Evolutionary conservation across 2,329 filamentous ascomycete species (phyloP), one percentile per base, ranked within the genome.

Genomic region (Bipolaris oryzae): DNA sequence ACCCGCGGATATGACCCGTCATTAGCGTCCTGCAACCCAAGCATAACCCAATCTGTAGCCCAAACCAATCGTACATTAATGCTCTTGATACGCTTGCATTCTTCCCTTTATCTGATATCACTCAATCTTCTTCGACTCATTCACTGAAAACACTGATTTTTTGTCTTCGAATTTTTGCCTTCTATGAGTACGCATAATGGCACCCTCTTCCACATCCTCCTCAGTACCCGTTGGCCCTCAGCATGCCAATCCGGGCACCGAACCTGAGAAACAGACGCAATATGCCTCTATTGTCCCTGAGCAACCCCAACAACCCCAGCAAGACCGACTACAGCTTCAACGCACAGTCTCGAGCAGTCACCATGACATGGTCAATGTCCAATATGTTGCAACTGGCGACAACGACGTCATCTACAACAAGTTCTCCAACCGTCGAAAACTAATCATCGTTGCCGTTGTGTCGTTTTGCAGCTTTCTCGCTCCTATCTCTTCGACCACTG

Each of bases 401-500:
- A 46, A 80, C 51, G 82, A 84, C 34, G 81, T 82, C 42, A 76
- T 85, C 58, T 94, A 92, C 77, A 82, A 88, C 66, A 82, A 82
- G 16, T 82, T 92, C 58, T 82, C 87, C 0, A 75, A 77, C 3
- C 76, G 78, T 15, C 84, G 87, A 38, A 95, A 94, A 74, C 71
- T 81, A 2, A 68, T 86, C 58, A 89, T 94, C 50, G 87, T 92
- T 15, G 78, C 80, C 9, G 82, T 92, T 5, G 77, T 93, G 50
- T 88, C 89, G 0, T 90, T 88, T 70, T 92, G 89, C 76, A 86
- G 88, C 23, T 91, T 94, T 61, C 79, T 94, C 42, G 87, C 90
- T 1, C 91, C 91, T 0, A 84, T 91, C 21, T 89, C 87, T 2
- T 90, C 87, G 37, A 93, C 90, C 0, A 87, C 88, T 1, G 85